A percentile compares a stretch with the other conserved stretches of the same genome.
Evolutionary conservation across 1,139 yeast genomes (phyloP).

Genomic region (Meyerozyma guilliermondii): DNA sequence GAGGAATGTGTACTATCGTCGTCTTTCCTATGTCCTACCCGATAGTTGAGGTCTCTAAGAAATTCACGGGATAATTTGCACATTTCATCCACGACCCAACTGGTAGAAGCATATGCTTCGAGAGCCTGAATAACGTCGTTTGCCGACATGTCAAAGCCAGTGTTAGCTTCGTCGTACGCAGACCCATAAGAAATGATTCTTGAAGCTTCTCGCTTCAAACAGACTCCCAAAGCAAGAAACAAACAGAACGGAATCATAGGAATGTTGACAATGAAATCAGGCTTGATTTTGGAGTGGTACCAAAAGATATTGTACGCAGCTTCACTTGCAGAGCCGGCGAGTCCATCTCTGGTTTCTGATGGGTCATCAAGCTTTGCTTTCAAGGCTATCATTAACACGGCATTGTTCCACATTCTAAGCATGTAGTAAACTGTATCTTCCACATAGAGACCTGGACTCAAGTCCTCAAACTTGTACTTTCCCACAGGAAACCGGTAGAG

Average conservation of each 20-base stretch:
- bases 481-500: background rate
- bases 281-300: slow-evolving; percentile 18
- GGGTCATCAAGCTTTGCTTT: slow-evolving; percentile 24
- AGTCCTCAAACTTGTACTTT: background rate
- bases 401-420: slow-evolving; percentile 23
- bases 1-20: background rate
- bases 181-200: background rate
- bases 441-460: slow-evolving; percentile 10
- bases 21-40: slow-evolving; percentile 6
- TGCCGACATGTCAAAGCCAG: slow-evolving; percentile 7
- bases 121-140: slow-evolving; percentile 18
- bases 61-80: slow-evolving; percentile 20
- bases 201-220: slow-evolving; percentile 12
- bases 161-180: slow-evolving; percentile 2
- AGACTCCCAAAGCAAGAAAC: slow-evolving; percentile 17
- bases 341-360: slow-evolving; percentile 17
- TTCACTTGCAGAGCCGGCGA: slow-evolving; percentile 17
- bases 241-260: slow-evolving; percentile 27
- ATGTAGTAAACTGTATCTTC: slow-evolving; percentile 19
- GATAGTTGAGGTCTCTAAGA: slow-evolving; percentile 13
- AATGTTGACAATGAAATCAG: slow-evolving; percentile 17
- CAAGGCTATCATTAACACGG: slow-evolving; percentile 21
- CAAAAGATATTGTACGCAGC: slow-evolving; percentile 26
- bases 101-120: slow-evolving; percentile 18
- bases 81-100: slow-evolving; percentile 29